Conservation (phyloP, 108 stramenopile species). For the Stephanodiscus minutulus region DNA sequence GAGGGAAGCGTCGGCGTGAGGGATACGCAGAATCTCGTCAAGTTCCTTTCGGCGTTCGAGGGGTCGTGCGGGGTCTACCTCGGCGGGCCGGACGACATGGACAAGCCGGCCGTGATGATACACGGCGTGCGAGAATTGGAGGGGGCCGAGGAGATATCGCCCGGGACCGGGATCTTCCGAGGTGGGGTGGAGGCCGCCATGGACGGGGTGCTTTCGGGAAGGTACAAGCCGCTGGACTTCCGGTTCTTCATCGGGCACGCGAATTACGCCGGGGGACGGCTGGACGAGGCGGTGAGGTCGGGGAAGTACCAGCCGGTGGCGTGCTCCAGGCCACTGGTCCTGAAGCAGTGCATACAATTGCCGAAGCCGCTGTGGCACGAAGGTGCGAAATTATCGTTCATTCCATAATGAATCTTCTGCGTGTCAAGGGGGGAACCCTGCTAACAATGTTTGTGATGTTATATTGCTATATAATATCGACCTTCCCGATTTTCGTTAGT, state of each 20-base stretch:
- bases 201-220: conserved; percentile 67
- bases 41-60: conserved; percentile 73
- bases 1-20: conserved; percentile 8
- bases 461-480: neutral
- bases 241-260: conserved; percentile 82
- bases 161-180: conserved; percentile 65
- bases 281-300: conserved; percentile 54
- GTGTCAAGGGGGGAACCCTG: neutral
- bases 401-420: neutral
- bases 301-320: conserved; percentile 83
- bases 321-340: conserved; percentile 67
- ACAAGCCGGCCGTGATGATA: conserved; percentile 65
- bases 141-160: conserved; percentile 74
- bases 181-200: conserved; percentile 81
- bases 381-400: conserved; percentile 35
- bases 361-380: conserved; percentile 91
- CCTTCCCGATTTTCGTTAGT: conserved; percentile 38
- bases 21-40: conserved; percentile 46
- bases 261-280: conserved; percentile 43
- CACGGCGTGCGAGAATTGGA: conserved; percentile 74
- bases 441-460: neutral
- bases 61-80: conserved; percentile 73
- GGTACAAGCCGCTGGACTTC: conserved; percentile 78
- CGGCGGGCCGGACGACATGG: conserved; percentile 78
- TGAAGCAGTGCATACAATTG: conserved; percentile 86